Percentiles rank a stretch among this genome's conserved stretches.
Evolutionary conservation across 371 early-diverging fungal genomes (phyloP).

Genomic region (Capillidium rhysosporum): DNA sequence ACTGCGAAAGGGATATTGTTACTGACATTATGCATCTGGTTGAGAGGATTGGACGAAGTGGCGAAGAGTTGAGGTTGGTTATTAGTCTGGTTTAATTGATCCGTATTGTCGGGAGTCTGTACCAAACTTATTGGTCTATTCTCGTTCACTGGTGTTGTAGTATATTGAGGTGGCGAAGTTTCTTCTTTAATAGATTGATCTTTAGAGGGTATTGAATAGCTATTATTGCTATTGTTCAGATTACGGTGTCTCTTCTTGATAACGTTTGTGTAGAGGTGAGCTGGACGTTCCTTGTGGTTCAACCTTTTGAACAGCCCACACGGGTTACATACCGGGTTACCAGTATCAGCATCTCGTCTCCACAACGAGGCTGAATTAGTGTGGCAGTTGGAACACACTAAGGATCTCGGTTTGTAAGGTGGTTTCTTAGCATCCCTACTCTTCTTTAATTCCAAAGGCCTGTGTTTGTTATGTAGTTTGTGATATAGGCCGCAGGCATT

Average conservation of each 20-base stretch:
- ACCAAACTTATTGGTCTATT: too few relatives aligned
- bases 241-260: constrained; percentile 3
- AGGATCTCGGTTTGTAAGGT: constrained; percentile 1
- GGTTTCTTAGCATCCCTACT: constrained; percentile 1
- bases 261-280: constrained; percentile 10
- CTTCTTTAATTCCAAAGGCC: constrained; percentile 52
- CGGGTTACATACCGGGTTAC: constrained; percentile 78
- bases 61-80: too few relatives aligned
- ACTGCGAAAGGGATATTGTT: too few relatives aligned
- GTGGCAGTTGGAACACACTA: constrained; percentile 63
- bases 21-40: too few relatives aligned
- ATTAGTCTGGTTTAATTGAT: too few relatives aligned
- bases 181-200: too few relatives aligned
- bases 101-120: too few relatives aligned
- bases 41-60: too few relatives aligned
- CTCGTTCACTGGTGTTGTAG: too few relatives aligned
- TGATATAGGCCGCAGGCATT: constrained; percentile 93
- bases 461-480: constrained; percentile 56
- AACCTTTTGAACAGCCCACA: constrained; percentile 87
- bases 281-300: constrained; percentile 49
- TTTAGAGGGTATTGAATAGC: not conserved
- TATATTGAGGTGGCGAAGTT: too few relatives aligned
- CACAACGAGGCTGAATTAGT: constrained; percentile 86
- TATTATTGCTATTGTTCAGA: not conserved
- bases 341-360: constrained; percentile 44